These are phyloP conservation scores for Silene vulgaris DNA, from an alignment of 179 eudicot species.

Conservation along the genomic window DNA sequence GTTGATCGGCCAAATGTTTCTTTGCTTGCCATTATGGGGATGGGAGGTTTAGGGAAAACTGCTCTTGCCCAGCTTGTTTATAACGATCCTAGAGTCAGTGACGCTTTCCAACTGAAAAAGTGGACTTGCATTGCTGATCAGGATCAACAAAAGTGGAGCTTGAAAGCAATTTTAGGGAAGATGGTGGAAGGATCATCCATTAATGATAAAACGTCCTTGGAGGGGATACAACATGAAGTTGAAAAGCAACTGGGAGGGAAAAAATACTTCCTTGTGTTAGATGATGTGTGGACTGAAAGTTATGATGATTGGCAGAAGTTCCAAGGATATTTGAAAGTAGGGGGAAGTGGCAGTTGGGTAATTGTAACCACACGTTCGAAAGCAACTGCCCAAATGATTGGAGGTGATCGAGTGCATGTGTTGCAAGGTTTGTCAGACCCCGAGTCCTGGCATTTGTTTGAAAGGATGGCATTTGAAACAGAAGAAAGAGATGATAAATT, in stretches of 20 bases:
- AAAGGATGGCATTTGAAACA: constrained; percentile 20
- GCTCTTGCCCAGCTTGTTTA: constrained; percentile 26
- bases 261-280: constrained; percentile 29
- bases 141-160: not conserved
- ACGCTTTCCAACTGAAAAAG: constrained; percentile 3
- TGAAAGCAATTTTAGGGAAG: not conserved
- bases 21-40: constrained; percentile 23
- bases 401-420: not conserved
- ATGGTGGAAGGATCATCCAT: not conserved
- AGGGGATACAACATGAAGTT: not conserved
- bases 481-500: not conserved
- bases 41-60: constrained; percentile 35
- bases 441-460: constrained; percentile 28
- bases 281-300: constrained; percentile 32
- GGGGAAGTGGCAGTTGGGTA: constrained; percentile 26
- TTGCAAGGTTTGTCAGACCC: constrained; percentile 22
- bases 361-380: constrained; percentile 26
- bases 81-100: not conserved
- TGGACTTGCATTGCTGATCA: constrained; percentile 30
- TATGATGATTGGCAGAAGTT: constrained; percentile 21
- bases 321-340: constrained; percentile 6
- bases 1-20: not conserved
- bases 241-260: constrained; percentile 3
- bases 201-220: not conserved
- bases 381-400: not conserved